Percentiles rank a stretch among this genome's conserved stretches.
phyloP scores from a whole-genome alignment of 1,284 basidiomycete genomes.

The Ustilago esculenta region DNA sequence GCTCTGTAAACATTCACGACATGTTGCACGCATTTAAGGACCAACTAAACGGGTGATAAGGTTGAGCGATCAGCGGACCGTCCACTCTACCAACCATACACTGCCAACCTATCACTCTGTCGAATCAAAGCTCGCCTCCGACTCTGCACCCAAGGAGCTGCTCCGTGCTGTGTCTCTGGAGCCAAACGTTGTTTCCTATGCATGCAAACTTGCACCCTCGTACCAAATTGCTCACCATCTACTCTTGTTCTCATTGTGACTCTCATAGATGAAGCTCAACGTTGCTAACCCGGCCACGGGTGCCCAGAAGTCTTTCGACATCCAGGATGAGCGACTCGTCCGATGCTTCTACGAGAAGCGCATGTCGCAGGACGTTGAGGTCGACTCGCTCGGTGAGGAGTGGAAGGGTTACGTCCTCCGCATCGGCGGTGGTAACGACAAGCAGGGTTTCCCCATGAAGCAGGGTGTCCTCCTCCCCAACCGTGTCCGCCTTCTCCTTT shows the following conservation, averaged over 20 bases:
- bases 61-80: no score
- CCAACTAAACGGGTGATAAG: no score
- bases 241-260: background rate
- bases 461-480: constrained; percentile 95
- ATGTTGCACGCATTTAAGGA: no score
- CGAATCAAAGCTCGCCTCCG: background rate
- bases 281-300: constrained; percentile 94
- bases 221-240: constrained; percentile 22
- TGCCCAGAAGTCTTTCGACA: constrained; percentile 90
- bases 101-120: no score
- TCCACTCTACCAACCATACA: no score
- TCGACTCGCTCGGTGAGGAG: constrained; percentile 91
- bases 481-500: constrained; percentile 92
- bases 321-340: constrained; percentile 90
- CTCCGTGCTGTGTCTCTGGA: constrained; percentile 23
- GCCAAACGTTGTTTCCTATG: background rate
- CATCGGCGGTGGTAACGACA: constrained; percentile 96
- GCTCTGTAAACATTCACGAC: no score
- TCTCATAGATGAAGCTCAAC: constrained; percentile 86
- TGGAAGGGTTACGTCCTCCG: constrained; percentile 97
- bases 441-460: constrained; percentile 89
- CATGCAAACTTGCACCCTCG: background rate
- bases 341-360: constrained; percentile 96
- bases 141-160: no score
- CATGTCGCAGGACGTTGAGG: constrained; percentile 93